Conservation (phyloP, 2,329 filamentous ascomycete species). For the Cercospora canescens region DNA sequence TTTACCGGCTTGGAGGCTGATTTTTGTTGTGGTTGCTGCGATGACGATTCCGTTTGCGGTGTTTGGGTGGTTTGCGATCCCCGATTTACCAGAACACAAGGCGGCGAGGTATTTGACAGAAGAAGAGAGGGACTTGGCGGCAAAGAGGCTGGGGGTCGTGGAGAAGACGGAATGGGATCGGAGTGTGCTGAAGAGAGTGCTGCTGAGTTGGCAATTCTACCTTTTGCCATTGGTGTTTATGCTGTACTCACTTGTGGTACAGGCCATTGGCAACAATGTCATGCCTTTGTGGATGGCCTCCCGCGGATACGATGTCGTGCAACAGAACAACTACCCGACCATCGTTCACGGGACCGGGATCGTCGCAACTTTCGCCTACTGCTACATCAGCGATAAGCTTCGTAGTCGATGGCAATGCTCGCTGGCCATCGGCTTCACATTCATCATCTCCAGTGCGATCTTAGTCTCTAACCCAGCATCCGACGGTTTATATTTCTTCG, state of each 20-base stretch:
- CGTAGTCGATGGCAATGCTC: slow-evolving; percentile 48
- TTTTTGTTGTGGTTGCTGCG: slow-evolving; percentile 47
- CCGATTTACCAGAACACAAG: slow-evolving; percentile 44
- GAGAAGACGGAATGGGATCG: slow-evolving; percentile 26
- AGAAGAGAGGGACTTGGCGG: slow-evolving; percentile 41
- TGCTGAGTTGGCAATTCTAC: slow-evolving; percentile 50
- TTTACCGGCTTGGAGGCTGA: slow-evolving; percentile 46
- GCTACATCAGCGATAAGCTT: slow-evolving; percentile 44
- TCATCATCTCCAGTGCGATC: slow-evolving; percentile 44
- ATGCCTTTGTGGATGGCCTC: slow-evolving; percentile 50
- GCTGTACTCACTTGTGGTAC: slow-evolving; percentile 49
- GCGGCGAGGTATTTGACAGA: slow-evolving; percentile 43
- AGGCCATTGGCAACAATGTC: slow-evolving; percentile 47
- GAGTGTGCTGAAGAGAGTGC: slow-evolving; percentile 37
- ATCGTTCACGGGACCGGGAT: slow-evolving; percentile 46
- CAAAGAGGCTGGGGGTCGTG: slow-evolving; percentile 38
- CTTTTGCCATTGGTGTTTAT: slow-evolving; percentile 49
- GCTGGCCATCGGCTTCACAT: slow-evolving; percentile 45
- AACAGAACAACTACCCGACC: slow-evolving; percentile 50
- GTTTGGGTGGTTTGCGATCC: slow-evolving; percentile 49
- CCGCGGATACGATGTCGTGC: slow-evolving; percentile 44
- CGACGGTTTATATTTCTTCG: slow-evolving; percentile 45
- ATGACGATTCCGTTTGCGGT: slow-evolving; percentile 46
- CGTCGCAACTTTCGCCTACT: slow-evolving; percentile 44
- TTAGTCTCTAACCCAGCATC: slow-evolving; percentile 37